Evolutionary conservation across 176 grass and related monocot species (phyloP), one percentile per base, ranked within the genome.

Genomic region (Cenchrus fungigraminus): DNA sequence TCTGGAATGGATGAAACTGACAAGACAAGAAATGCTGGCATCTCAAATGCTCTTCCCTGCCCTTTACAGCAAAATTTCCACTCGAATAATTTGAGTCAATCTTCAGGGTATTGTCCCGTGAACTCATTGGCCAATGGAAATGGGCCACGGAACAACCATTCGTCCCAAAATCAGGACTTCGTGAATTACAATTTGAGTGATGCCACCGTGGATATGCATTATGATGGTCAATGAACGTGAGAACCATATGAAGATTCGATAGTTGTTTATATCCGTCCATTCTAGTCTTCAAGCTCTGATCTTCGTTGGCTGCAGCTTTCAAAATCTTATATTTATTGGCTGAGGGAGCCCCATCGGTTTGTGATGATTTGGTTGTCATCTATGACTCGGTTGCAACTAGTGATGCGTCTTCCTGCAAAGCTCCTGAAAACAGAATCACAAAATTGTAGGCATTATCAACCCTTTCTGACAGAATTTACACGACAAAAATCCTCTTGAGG

Each of bases 191-290:
- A 62, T 44, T 82, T 55, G 1, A 71, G 66, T 15, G 86, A 79
- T 25, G 32, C 66, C 19, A 53, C 76, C 34, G 87, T 88, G 90
- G 90, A 85, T 64, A 92, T 90, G 79, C 86, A 87, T 42, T 73
- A 63, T 65, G 64, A 81, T 84, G 60, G 31, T 51, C 61, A 54
- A 17, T 91, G 61, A 56, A 52, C 44, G 1, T 79, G 73, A 28
- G 57, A 82, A 80, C 40, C 64, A 25, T 80, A 59, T 56, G 76
- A 89, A 89, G 59, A 37, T 10, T 79, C 34, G n/a, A 15, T 81
- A 50, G 49, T 56, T 63, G 29, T 37, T 51, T 64, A 28, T 68
- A 20, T 82, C 68, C n/a, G 32, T 84, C 54, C 6, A 6, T 55
- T 75, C 50, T 72, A 85, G 5, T 59, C 20, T 60, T 67, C 68